Evolutionary conservation across 2,329 filamentous ascomycete species (phyloP).

Genomic region (Sarocladium strictum): DNA sequence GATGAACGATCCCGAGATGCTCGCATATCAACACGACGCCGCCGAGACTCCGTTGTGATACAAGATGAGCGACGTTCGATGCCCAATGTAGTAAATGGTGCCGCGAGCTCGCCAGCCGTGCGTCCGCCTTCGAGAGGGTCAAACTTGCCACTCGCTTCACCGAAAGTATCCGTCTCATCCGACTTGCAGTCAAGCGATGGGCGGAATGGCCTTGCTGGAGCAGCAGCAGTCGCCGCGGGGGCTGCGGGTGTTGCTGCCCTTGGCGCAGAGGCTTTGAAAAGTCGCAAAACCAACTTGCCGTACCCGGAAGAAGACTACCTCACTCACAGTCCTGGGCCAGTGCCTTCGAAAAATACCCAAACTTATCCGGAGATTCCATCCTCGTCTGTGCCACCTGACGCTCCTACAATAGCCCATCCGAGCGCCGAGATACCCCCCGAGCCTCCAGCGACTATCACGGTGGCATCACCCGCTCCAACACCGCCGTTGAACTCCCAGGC

Average conservation of each 20-base stretch:
- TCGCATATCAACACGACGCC: constrained; percentile 21
- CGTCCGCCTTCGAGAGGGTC: constrained; percentile 29
- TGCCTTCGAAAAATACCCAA: not conserved
- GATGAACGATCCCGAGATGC: constrained; percentile 30
- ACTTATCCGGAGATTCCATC: not conserved
- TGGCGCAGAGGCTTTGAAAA: constrained; percentile 11
- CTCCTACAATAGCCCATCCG: not conserved
- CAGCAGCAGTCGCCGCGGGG: not conserved
- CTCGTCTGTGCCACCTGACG: not conserved
- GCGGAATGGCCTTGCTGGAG: not conserved
- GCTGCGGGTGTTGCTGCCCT: not conserved
- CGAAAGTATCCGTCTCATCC: constrained; percentile 16
- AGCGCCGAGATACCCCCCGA: not conserved
- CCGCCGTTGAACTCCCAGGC: not conserved
- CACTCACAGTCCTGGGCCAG: constrained; percentile 10
- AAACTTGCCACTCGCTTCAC: constrained; percentile 27
- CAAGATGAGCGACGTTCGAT: constrained; percentile 27
- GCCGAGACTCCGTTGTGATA: constrained; percentile 27
- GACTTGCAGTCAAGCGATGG: constrained; percentile 9
- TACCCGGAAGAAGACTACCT: constrained; percentile 32
- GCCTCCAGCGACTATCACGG: constrained; percentile 7
- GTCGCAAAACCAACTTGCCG: constrained; percentile 23
- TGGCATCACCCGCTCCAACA: not conserved
- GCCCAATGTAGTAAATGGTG: constrained; percentile 19
- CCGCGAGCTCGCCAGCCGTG: constrained; percentile 12